These are phyloP conservation scores for Balansia obtecta DNA, from an alignment of 2,329 filamentous ascomycete species.

Conservation along the genomic window DNA sequence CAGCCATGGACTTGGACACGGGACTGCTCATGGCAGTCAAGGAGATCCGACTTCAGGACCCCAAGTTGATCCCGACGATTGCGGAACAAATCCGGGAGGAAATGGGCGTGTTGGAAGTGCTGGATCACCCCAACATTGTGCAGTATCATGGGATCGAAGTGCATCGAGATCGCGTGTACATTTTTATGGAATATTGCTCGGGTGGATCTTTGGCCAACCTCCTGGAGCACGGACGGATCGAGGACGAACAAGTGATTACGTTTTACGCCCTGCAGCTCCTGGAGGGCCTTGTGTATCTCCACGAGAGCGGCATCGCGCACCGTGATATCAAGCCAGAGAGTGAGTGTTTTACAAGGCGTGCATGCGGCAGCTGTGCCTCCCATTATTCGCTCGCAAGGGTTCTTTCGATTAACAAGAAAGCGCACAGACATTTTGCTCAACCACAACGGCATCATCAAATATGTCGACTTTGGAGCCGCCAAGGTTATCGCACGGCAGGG, in stretches of 20 bases:
- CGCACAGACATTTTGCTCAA: constrained; percentile 77
- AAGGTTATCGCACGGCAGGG: constrained; percentile 94
- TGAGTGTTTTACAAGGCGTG: constrained; percentile 41
- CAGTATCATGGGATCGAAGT: constrained; percentile 98
- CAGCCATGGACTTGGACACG: constrained; percentile 91
- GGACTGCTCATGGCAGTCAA: constrained; percentile 97
- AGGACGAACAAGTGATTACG: constrained; percentile 95
- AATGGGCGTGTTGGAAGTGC: constrained; percentile 88
- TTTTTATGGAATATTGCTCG: constrained; percentile 99
- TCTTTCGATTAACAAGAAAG: constrained; percentile 7
- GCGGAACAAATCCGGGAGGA: constrained; percentile 91
- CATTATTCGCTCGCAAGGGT: background rate
- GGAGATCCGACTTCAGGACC: constrained; percentile 93
- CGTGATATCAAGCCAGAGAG: constrained; percentile 97
- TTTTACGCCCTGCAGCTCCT: constrained; percentile 91
- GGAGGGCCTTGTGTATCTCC: constrained; percentile 86
- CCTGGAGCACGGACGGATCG: constrained; percentile 89
- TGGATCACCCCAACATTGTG: constrained; percentile 96
- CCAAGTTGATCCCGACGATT: constrained; percentile 87
- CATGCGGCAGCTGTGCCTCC: background rate
- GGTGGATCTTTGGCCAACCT: constrained; percentile 83
- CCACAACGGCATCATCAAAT: constrained; percentile 97
- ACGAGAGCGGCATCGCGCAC: constrained; percentile 84
- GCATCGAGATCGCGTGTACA: constrained; percentile 97
- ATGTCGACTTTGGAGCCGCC: constrained; percentile 94